These are phyloP conservation scores for Dactylellina cionopaga DNA, from an alignment of 2,329 filamentous ascomycete species.

Conservation along the genomic window DNA sequence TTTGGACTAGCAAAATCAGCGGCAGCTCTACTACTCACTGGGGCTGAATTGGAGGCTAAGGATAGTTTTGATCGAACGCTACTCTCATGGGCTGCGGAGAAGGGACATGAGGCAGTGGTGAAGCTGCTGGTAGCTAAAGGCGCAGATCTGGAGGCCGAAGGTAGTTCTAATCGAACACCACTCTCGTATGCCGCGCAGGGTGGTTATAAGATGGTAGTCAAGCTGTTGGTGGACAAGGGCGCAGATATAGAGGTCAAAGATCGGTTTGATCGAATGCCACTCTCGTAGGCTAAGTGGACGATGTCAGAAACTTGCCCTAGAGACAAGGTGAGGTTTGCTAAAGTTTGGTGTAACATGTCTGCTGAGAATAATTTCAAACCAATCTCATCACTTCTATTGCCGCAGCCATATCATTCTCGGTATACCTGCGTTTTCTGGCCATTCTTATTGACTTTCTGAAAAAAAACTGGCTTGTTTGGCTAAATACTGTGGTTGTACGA, in stretches of 20 bases:
- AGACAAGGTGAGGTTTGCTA: too few species aligned
- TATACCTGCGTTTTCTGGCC: too few species aligned
- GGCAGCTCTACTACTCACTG: neutral
- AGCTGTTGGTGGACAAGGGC: neutral
- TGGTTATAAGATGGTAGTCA: neutral
- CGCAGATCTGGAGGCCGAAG: neutral
- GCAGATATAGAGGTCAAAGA: constrained; percentile 7
- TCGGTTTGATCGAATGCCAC: neutral
- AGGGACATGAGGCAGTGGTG: constrained; percentile 37
- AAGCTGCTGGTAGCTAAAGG: constrained; percentile 8
- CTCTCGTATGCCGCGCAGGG: neutral
- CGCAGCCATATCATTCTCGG: too few species aligned
- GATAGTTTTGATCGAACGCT: constrained; percentile 21
- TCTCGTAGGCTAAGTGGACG: neutral
- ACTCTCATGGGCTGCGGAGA: constrained; percentile 20
- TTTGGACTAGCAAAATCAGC: neutral
- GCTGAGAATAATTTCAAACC: too few species aligned
- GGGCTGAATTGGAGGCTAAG: neutral
- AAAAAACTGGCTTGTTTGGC: too few species aligned
- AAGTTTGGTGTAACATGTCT: too few species aligned
- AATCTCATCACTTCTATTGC: too few species aligned
- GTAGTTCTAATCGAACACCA: neutral
- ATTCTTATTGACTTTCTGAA: too few species aligned
- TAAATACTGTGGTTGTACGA: too few species aligned
- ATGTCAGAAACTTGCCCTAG: too few species aligned